Base-by-base conservation (phyloP, 805 yeast species). In the Nakazawaea laoshanensis region DNA sequence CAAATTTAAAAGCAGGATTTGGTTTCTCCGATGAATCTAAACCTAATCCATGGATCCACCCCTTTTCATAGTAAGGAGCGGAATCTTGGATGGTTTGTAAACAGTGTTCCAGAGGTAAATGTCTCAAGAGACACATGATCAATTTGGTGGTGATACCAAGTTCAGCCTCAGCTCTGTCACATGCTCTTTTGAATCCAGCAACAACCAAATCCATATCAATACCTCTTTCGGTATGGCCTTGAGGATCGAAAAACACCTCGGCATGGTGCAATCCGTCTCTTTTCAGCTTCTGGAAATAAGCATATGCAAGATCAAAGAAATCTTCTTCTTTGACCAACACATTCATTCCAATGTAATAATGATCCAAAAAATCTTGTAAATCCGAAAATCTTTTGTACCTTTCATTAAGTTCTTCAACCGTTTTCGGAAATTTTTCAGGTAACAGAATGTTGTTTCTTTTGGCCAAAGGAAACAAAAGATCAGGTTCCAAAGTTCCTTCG, bases 231-330 rank as follows among this genome's bases (percentile, higher is more conserved):
- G 81, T 65, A 47, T 83, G 94, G 8, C 86, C 85, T 57, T 83
- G 94, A 13, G 94, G 94, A 49, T 83, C 94, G 45, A 79, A 83
- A 52, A 83, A 83, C 1, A 76, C 75, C 56, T 83, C 94, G 3
- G 85, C 70, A 50, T 83, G 94, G 36, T 50, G 52, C 33, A 79
- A 60, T 12, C 83, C 82, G 47, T 79, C 82, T 7, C 48, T 42
- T 30, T 63, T 49, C 4, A 81, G 83, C 43, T 67, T 74, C 29
- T 49, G 50, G 58, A 81, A 78, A 53, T 82, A 82, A 5, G 70
- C 75, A 72, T 74, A 74, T n/a, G 89, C 85, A 43, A 84, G 62
- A 45, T 82, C 83, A 43, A 67, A 77, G 54, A 83, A 84, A 58
- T 84, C 95, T 30, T 73, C 61, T 46, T 80, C 86, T 7, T 63